Percentiles rank a stretch among this genome's conserved stretches.
phyloP scores from a whole-genome alignment of 345 rosid genomes.

The Citrus trifoliata region DNA sequence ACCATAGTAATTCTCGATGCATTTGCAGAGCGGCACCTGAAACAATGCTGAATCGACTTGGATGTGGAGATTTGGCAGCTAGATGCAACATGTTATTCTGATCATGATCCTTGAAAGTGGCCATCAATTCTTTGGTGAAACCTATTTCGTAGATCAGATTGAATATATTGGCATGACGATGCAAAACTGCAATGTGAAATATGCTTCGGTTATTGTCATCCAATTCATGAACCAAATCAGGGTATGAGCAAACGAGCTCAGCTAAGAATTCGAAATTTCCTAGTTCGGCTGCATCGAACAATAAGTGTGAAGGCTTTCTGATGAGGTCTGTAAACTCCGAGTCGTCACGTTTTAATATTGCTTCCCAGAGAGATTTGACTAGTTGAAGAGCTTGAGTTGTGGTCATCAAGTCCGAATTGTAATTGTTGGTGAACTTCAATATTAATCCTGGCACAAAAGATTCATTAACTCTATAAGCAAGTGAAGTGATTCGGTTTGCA shows the following conservation, averaged over 20 bases:
- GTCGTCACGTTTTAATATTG: background rate
- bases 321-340: background rate
- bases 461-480: no score
- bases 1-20: background rate
- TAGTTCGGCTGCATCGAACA: background rate
- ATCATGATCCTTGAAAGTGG: background rate
- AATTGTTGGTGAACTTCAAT: background rate
- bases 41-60: background rate
- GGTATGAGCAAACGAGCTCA: slow-evolving; percentile 5
- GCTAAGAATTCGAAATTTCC: background rate
- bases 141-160: slow-evolving; percentile 19
- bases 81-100: background rate
- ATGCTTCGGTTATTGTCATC: slow-evolving; percentile 5
- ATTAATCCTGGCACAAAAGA: background rate
- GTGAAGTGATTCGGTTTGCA: no score
- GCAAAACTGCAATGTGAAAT: slow-evolving; percentile 25
- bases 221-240: slow-evolving; percentile 13
- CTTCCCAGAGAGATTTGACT: background rate
- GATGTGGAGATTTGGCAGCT: background rate
- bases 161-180: slow-evolving; percentile 20
- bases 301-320: background rate
- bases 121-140: slow-evolving; percentile 9
- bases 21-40: background rate
- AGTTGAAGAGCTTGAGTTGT: background rate
- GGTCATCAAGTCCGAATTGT: no score